Base-by-base conservation (phyloP, 2,329 filamentous ascomycete genomes). In the Nemania bipapillata region DNA sequence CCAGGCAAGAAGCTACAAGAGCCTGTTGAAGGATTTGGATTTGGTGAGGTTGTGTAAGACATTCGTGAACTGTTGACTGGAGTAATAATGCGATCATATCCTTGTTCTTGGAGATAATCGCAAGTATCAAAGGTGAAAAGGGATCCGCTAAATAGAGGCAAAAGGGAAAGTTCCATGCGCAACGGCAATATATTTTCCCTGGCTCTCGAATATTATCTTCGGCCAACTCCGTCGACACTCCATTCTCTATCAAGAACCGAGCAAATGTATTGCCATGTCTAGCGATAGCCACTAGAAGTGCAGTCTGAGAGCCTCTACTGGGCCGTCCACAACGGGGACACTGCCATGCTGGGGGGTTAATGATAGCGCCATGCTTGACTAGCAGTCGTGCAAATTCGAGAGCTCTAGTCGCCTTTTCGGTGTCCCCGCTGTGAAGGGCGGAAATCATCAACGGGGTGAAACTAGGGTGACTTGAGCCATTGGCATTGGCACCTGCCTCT, bases 171-270 rank as follows among this genome's bases (percentile, higher is more conserved):
- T n/a, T n/a, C n/a, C n/a, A n/a, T n/a, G n/a, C n/a, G n/a, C n/a
- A n/a, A n/a, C n/a, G 9, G 35, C 35, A 40, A 15, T 12, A 12
- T 15, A 12, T 9, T 9, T 12, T 3, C 9, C 12, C 9, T 4
- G 7, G 8, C 7, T 9, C 15, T 40, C 7, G 4, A 40, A 40
- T 40, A 40, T 12, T 9, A 12, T 12, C 3, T 40, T 15, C 9
- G 47, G 47, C 20, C 15, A 50, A 50, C 6, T 28, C 47, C 15
- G 47, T 50, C 15, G 7, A 24, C 9, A 42, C 54, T 15, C 45
- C 62, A 15, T 65, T 24, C 11, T 65, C 62, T 11, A 65, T 53
- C 15, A 65, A 45, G 22, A 52, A 45, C 9, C 22, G n/a, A 5
- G n/a, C 28, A 15, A 65, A 53, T 17, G 2, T 28, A 20, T 53